Evolutionary conservation across 2,329 filamentous ascomycete species (phyloP).

Genomic region (Thermoascus crustaceus): DNA sequence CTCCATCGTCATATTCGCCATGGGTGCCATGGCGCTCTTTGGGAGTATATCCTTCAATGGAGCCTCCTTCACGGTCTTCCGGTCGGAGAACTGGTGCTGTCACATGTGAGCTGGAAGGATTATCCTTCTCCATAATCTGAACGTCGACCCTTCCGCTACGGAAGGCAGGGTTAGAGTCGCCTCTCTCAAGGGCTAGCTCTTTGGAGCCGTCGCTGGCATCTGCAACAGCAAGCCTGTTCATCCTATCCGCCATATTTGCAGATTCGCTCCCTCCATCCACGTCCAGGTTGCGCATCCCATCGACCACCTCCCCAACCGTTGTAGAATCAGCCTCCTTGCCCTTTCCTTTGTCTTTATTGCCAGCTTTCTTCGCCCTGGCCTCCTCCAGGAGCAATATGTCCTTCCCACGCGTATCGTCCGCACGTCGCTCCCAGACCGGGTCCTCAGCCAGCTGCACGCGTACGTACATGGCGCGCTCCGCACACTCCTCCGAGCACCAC

Average conservation of each 20-base stretch:
- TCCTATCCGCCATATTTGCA: constrained; percentile 15
- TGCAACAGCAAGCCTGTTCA: constrained; percentile 20
- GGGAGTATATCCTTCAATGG: constrained; percentile 36
- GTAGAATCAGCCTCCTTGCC: constrained; percentile 6
- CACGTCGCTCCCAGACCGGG: constrained; percentile 73
- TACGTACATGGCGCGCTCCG: constrained; percentile 70
- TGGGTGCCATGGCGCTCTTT: constrained; percentile 10
- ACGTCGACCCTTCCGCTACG: constrained; percentile 25
- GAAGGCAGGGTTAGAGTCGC: constrained; percentile 19
- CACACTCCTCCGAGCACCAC: constrained; percentile 80
- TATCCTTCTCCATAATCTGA: constrained; percentile 26
- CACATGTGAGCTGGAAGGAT: constrained; percentile 10
- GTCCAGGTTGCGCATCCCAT: constrained; percentile 13
- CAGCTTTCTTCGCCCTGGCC: constrained; percentile 22
- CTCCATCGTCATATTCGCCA: constrained; percentile 38
- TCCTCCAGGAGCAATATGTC: constrained; percentile 61
- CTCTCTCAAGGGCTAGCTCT: constrained; percentile 30
- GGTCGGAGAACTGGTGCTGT: constrained; percentile 25
- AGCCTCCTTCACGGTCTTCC: constrained; percentile 28
- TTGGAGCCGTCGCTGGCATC: constrained; percentile 15
- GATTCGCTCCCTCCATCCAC: constrained; percentile 10
- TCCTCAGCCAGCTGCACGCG: constrained; percentile 81
- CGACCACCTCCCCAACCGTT: constrained; percentile 19
- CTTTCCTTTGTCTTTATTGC: constrained; percentile 14
- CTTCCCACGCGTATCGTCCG: constrained; percentile 38